Conservation (phyloP, 495 filamentous ascomycete genomes). For the Aspergillus diversus region DNA sequence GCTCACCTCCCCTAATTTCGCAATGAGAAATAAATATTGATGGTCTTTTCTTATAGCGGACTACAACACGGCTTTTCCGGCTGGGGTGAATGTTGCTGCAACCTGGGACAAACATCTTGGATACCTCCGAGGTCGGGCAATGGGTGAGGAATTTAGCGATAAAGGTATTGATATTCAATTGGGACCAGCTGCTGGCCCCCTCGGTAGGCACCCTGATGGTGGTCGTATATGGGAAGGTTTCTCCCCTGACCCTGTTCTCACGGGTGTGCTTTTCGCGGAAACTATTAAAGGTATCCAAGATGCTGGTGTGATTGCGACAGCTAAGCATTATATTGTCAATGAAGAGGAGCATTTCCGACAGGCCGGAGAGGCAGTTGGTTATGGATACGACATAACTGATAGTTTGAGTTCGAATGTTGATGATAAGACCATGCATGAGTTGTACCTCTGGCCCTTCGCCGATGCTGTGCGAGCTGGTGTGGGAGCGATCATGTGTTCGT, state of each 20-base stretch:
- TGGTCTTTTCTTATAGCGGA: conserved; percentile 53
- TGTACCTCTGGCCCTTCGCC: conserved; percentile 89
- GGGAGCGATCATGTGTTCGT: conserved; percentile 91
- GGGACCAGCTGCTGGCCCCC: conserved; percentile 86
- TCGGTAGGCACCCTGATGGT: conserved; percentile 72
- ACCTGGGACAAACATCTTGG: conserved; percentile 77
- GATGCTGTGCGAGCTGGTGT: conserved; percentile 75
- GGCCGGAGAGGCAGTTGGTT: conserved; percentile 60
- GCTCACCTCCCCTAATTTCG: not conserved
- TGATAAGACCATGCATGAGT: conserved; percentile 91
- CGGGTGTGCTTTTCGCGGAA: conserved; percentile 71
- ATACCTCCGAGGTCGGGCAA: conserved; percentile 73
- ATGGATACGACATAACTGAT: conserved; percentile 67
- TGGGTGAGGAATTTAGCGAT: conserved; percentile 77
- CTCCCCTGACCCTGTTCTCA: conserved; percentile 76
- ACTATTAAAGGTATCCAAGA: conserved; percentile 83
- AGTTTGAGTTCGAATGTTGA: conserved; percentile 81
- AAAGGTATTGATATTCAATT: conserved; percentile 88
- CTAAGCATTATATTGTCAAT: conserved; percentile 80
- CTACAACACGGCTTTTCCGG: conserved; percentile 78
- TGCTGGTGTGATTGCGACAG: conserved; percentile 78
- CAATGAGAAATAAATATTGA: conserved; percentile 8
- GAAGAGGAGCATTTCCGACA: conserved; percentile 86
- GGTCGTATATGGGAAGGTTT: conserved; percentile 86
- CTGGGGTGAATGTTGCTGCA: conserved; percentile 80